phyloP scores from a whole-genome alignment of 768 basidiomycete genomes.

The Tylopilus subfusipes region DNA sequence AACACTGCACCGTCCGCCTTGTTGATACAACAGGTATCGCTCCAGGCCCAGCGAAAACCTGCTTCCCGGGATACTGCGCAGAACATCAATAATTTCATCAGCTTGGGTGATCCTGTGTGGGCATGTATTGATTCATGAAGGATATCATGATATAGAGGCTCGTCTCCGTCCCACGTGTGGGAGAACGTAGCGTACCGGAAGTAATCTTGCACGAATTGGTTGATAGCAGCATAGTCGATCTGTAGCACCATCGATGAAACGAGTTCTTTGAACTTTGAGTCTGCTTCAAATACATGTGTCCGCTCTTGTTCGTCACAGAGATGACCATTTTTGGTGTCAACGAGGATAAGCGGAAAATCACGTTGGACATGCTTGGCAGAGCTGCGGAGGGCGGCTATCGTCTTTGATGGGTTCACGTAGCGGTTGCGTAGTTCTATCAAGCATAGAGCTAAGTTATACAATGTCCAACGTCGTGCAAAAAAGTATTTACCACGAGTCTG shows the following conservation, averaged over 20 bases:
- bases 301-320: constrained; percentile 12
- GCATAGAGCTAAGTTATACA: not conserved
- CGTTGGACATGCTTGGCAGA: constrained; percentile 1
- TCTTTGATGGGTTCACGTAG: constrained; percentile 7
- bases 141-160: constrained; percentile 17
- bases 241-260: constrained; percentile 10
- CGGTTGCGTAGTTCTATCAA: not conserved
- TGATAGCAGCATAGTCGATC: not conserved
- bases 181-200: constrained; percentile 23
- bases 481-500: constrained; percentile 4
- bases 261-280: constrained; percentile 12
- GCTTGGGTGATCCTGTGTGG: constrained; percentile 3
- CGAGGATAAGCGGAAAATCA: constrained; percentile 12
- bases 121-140: constrained; percentile 10
- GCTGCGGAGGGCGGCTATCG: not conserved
- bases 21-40: too few relatives aligned
- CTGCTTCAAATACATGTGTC: constrained; percentile 6
- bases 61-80: constrained; percentile 12
- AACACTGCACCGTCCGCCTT: constrained; percentile 8
- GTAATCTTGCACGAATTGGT: constrained; percentile 5
- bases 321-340: constrained; percentile 12
- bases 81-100: constrained; percentile 16
- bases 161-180: constrained; percentile 20
- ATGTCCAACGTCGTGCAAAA: not conserved
- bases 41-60: constrained; percentile 6